Evolutionary conservation across 2,329 filamentous ascomycete species (phyloP), one percentile per base, ranked within the genome.

Genomic region (Neofusicoccum ribis): DNA sequence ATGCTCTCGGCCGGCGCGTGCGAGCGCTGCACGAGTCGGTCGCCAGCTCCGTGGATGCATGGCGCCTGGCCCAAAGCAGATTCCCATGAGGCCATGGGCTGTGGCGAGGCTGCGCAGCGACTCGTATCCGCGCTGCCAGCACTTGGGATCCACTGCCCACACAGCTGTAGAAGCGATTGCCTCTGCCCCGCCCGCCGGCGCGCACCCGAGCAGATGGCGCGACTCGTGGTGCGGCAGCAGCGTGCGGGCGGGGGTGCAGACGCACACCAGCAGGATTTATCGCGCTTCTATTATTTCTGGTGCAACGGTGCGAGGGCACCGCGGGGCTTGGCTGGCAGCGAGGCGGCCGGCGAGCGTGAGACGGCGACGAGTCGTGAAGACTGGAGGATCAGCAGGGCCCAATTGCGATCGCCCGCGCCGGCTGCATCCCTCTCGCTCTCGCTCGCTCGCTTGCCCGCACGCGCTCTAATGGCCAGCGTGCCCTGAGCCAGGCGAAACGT

Each of bases 301-400:
- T 60, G 56, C 56, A 60, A 60, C 56, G 43, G 43, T 60, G 31
- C 9, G 56, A 60, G 41, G 56, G 27, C 37, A 47, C 56, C 5
- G 37, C 52, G 39, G 5, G 4, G n/a, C 52, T 41, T 54, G 51
- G 51, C 51, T 23, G 43, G 43, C 43, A 46, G n/a, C 43, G n/a
- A 46, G 43, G 15, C 43, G 14, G 8, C 15, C 3, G 43, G 15
- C 43, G 14, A 8, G 43, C 3, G 43, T 9, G 43, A 46, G 46
- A 49, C 27, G 27, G 46, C 27, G 4, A 11, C 23, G 7, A n/a
- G 46, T 15, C 11, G 46, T 49, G 46, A n/a, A 31, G 20, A 17
- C 17, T 17, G 50, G 50, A 52, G 51, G 51, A 54, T 54, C 51
- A 36, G 36, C 51, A 54, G 51, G 34, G 37, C 37, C 37, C 37